Evolutionary conservation across 495 filamentous ascomycete species (phyloP), one percentile per base, ranked within the genome.

Genomic region (Podospora bellae-mahoneyi): DNA sequence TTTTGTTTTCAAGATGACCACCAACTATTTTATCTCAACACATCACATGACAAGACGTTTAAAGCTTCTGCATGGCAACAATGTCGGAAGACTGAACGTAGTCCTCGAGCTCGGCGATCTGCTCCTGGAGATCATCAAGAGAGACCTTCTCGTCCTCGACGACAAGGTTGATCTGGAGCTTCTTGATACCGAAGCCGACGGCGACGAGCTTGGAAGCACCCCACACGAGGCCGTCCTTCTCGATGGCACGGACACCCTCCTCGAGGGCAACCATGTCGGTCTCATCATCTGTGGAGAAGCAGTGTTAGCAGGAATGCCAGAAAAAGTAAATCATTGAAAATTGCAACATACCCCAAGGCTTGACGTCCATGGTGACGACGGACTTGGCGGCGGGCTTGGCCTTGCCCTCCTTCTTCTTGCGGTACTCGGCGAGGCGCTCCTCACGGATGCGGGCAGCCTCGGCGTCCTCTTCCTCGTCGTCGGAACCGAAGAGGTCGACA

Each of bases 161-260:
- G 72, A 98, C 93, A 69, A 97, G 79, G 88, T 91, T 98, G 87
- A 99, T 96, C 87, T 98, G 96, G 69, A 99, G 88, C 88, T 98
- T 98, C 90, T 95, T 97, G 85, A 99, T 96, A 83, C 96, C 96
- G 87, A 93, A 99, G 76, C 93, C 87, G 69, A 98, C 90, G 65
- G 93, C 78, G 55, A 96, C 90, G 68, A 97, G 83, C 85, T 94
- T 93, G 77, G 91, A 94, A 71, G 86, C 88, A 88, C 95, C 95
- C 95, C 95, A 99, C 58, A 95, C 90, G 66, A 99, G 90, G 80
- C 95, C 95, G 69, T 99, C 95, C 85, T 89, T 87, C 82, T 92
- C 89, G 74, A 99, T 96, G 71, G 85, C 82, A 77, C 92, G 92
- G 74, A 97, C 93, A 72, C 90, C 84, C 20, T 79, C 86, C 84